Percentiles rank a stretch among this genome's conserved stretches.
phyloP scores from a whole-genome alignment of 352 stramenopile genomes.

The Phytophthora brassicae region DNA sequence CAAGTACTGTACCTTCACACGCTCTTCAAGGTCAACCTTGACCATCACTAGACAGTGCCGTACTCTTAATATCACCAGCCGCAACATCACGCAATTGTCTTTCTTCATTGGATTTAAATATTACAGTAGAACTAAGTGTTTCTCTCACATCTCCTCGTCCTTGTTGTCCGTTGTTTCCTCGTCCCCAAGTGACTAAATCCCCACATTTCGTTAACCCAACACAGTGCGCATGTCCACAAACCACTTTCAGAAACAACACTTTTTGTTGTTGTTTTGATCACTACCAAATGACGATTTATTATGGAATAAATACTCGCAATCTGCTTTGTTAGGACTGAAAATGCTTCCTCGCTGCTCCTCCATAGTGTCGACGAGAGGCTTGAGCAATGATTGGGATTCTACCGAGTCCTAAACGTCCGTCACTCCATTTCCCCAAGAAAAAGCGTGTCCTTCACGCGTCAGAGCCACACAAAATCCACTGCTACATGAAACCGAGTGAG shows the following conservation, averaged over 20 bases:
- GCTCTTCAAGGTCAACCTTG: constrained; percentile 84
- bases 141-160: constrained; percentile 57
- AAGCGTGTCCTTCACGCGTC: constrained; percentile 51
- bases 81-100: constrained; percentile 50
- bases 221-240: constrained; percentile 81
- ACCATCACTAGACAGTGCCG: constrained; percentile 68
- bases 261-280: not conserved
- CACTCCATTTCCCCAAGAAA: constrained; percentile 78
- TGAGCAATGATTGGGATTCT: constrained; percentile 52
- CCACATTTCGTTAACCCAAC: constrained; percentile 57
- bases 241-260: constrained; percentile 40
- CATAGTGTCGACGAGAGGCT: constrained; percentile 37
- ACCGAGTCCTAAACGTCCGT: constrained; percentile 72
- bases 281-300: not conserved
- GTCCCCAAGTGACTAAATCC: constrained; percentile 75
- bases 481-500: constrained; percentile 53
- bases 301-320: constrained; percentile 8
- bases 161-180: constrained; percentile 77
- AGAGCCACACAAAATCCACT: constrained; percentile 83
- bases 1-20: constrained; percentile 64
- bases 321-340: constrained; percentile 45
- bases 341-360: constrained; percentile 38
- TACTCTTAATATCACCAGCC: constrained; percentile 75
- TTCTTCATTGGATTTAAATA: constrained; percentile 12
- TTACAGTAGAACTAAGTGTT: constrained; percentile 25